Conservation (phyloP, 2,329 filamentous ascomycete species). For the Botrytis tulipae region DNA sequence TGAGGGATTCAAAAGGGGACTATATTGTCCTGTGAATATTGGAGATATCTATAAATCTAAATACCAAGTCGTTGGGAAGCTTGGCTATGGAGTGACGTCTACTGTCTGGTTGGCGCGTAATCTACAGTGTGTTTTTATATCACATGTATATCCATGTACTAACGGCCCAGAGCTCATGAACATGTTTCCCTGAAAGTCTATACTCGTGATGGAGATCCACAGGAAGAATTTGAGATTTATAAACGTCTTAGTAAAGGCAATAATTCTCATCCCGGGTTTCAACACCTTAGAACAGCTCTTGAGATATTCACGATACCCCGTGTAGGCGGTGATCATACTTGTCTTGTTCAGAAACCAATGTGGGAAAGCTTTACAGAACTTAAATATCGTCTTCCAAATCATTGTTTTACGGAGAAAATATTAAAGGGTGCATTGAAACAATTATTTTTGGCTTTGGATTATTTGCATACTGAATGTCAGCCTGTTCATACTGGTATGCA, state of each 20-base stretch:
- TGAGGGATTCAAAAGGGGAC: conserved; percentile 18
- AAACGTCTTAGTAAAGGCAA: conserved; percentile 39
- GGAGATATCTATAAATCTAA: conserved; percentile 26
- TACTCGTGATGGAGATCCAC: conserved; percentile 9
- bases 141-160: not conserved
- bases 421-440: conserved; percentile 98
- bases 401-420: conserved; percentile 42
- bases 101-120: conserved; percentile 28
- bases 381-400: conserved; percentile 21
- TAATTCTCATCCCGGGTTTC: conserved; percentile 38
- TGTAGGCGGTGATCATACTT: conserved; percentile 21
- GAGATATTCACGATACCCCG: not conserved
- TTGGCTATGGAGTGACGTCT: conserved; percentile 26
- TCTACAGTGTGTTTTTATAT: conserved; percentile 22
- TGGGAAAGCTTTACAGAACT: conserved; percentile 44
- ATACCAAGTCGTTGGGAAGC: conserved; percentile 31
- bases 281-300: conserved; percentile 34
- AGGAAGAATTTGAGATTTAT: conserved; percentile 45
- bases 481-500: conserved; percentile 87
- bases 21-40: conserved; percentile 28
- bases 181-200: conserved; percentile 25
- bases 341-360: conserved; percentile 44
- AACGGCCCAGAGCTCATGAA: conserved; percentile 2
- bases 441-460: conserved; percentile 88
- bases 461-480: conserved; percentile 91